Base-by-base conservation (phyloP, 2,329 filamentous ascomycete species). In the Diaporthe citriasiana region DNA sequence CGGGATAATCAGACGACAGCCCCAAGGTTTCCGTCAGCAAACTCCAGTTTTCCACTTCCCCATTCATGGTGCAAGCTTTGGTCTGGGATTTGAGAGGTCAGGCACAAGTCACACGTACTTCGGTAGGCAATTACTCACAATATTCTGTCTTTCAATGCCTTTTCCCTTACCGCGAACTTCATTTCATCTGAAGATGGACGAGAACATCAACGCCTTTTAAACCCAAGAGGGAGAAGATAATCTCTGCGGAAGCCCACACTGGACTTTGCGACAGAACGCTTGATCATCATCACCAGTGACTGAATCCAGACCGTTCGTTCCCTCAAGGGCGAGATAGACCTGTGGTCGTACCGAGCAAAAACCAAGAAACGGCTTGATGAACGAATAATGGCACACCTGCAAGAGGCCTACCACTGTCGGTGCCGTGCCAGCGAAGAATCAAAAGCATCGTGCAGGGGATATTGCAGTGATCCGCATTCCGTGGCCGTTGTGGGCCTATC, bases 381-480 rank as follows among this genome's bases (percentile, higher is more conserved):
- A 33, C 63, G 42, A 66, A 66, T 66, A 7, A 51, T 27, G 3
- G 30, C 30, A 38, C 30, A 38, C 30, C 30, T 51, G 45, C 63
- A 51, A n/a, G 63, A 66, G 63, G 45, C n/a, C 63, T 19, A 51
- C 30, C 63, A 51, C 13, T 27, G 8, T 51, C n/a, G 6, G 30
- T 66, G 33, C 30, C 63, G 63, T 66, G 63, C 45, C 22, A 66
- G 33, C 45, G 45, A 51, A 19, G 30, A 12, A 66, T 17, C 63
- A 66, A 51, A 66, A 51, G 63, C 45, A 66, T 51, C 3, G 8
- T 38, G n/a, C 63, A 66, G 22, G 22, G 5, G 27, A 25, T 38
- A 50, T 25, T 27, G 25, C 33, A 51, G 33, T 27, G 45, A 19
- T 51, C n/a, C 33, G 30, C 33, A 22, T 10, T 1, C 6, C 1